Conservation (phyloP, 129 eudicot genomes). For the Pittosporum tobira region DNA sequence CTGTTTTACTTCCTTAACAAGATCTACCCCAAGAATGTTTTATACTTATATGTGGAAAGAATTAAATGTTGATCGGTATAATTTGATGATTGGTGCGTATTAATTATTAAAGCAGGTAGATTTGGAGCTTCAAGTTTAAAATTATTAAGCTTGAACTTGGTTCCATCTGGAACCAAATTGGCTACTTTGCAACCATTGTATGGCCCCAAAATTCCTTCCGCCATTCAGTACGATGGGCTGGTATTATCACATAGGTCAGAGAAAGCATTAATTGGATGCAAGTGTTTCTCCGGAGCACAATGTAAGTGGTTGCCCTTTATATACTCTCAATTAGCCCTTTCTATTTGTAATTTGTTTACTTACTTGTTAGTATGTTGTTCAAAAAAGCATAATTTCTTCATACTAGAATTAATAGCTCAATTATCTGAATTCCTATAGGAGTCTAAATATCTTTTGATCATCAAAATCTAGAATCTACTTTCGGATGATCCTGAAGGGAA, state of each 20-base stretch:
- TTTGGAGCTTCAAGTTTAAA: conserved; percentile 54
- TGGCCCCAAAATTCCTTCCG: conserved; percentile 12
- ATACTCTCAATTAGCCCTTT: neutral
- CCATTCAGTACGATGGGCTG: conserved; percentile 20
- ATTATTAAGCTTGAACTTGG: conserved; percentile 28
- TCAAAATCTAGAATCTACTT: too few relatives aligned
- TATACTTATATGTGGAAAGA: neutral
- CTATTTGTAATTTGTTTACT: neutral
- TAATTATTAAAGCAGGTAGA: conserved; percentile 33
- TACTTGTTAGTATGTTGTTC: neutral
- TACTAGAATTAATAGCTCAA: too few relatives aligned
- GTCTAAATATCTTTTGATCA: too few relatives aligned
- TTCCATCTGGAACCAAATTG: conserved; percentile 26
- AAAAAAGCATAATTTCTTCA: too few relatives aligned
- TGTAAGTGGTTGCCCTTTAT: conserved; percentile 33
- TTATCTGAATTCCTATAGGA: too few relatives aligned
- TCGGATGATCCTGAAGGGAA: too few relatives aligned
- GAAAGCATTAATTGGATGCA: conserved; percentile 28
- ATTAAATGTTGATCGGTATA: neutral
- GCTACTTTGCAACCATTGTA: conserved; percentile 21
- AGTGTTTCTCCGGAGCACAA: conserved; percentile 32
- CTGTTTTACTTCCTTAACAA: neutral
- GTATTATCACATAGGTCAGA: conserved; percentile 26
- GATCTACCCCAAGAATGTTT: neutral
- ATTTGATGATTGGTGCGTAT: conserved; percentile 2